Conservation (phyloP, 2,329 filamentous ascomycete genomes). For the Diaporthe ilicicola region DNA sequence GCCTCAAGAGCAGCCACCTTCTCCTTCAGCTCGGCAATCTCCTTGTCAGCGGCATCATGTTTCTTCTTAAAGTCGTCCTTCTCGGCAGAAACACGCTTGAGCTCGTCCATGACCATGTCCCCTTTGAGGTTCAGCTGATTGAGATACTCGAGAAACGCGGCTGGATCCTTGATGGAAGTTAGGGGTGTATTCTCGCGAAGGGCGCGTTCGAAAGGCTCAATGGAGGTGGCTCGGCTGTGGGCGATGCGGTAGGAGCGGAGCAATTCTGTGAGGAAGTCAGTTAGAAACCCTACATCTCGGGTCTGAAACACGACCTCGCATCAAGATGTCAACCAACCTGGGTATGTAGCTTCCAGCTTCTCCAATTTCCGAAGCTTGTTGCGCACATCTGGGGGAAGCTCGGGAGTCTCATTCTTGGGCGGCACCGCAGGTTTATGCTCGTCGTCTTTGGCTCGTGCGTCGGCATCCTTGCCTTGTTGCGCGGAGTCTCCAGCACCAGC, state of each 20-base stretch:
- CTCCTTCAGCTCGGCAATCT: constrained; percentile 48
- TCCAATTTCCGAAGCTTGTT: constrained; percentile 85
- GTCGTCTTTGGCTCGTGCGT: constrained; percentile 27
- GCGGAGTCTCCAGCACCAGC: constrained; percentile 36
- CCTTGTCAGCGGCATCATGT: constrained; percentile 63
- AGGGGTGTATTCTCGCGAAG: constrained; percentile 93
- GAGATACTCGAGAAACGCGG: constrained; percentile 87
- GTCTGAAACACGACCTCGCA: constrained; percentile 1
- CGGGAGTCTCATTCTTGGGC: constrained; percentile 46
- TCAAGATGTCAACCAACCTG: constrained; percentile 62
- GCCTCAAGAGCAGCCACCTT: constrained; percentile 62
- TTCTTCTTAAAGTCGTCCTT: constrained; percentile 83
- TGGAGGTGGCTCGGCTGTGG: constrained; percentile 83
- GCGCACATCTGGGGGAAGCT: constrained; percentile 78
- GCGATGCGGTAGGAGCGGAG: constrained; percentile 91
- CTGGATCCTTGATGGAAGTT: constrained; percentile 85
- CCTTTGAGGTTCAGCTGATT: constrained; percentile 85
- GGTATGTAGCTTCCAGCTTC: constrained; percentile 87
- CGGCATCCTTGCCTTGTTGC: constrained; percentile 33
- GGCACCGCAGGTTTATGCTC: constrained; percentile 29
- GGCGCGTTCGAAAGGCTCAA: constrained; percentile 92
- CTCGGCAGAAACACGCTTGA: constrained; percentile 86
- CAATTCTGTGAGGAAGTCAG: constrained; percentile 66
- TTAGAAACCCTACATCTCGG: constrained; percentile 22
- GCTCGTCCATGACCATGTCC: constrained; percentile 93